Conservation (phyloP, 2,329 filamentous ascomycete genomes). For the Pseudogymnoascus sp. region DNA sequence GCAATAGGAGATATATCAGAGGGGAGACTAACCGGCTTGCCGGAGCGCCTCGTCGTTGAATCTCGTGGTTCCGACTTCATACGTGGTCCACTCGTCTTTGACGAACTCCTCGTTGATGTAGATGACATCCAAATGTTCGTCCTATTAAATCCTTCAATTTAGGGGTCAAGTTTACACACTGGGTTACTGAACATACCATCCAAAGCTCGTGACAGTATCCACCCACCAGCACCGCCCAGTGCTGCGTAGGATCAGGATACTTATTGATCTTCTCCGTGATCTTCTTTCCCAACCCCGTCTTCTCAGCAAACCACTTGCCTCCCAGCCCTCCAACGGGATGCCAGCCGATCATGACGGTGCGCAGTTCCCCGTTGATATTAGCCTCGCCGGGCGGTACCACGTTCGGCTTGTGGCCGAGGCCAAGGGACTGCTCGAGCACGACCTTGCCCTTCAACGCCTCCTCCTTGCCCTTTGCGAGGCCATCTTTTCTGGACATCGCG, state of each 20-base stretch:
- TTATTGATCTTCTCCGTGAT: slow-evolving; percentile 48
- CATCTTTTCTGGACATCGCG: background rate
- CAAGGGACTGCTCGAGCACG: slow-evolving; percentile 37
- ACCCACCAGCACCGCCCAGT: slow-evolving; percentile 52
- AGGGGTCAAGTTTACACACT: background rate
- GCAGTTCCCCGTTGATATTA: slow-evolving; percentile 30
- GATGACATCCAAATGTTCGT: slow-evolving; percentile 49
- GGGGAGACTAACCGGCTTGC: slow-evolving; percentile 36
- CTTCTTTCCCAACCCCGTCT: slow-evolving; percentile 47
- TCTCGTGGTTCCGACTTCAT: slow-evolving; percentile 43
- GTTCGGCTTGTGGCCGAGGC: slow-evolving; percentile 39
- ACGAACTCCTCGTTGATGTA: slow-evolving; percentile 46
- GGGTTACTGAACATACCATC: slow-evolving; percentile 39
- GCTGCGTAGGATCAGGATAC: slow-evolving; percentile 53
- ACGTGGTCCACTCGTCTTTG: slow-evolving; percentile 43
- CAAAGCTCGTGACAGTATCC: slow-evolving; percentile 51
- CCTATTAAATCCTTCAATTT: slow-evolving; percentile 25
- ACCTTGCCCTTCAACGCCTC: slow-evolving; percentile 35
- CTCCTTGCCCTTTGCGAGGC: slow-evolving; percentile 17
- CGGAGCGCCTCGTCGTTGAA: slow-evolving; percentile 49
- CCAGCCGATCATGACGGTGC: slow-evolving; percentile 49
- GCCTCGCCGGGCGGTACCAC: slow-evolving; percentile 36
- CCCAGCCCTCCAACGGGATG: slow-evolving; percentile 50
- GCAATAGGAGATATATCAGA: background rate
- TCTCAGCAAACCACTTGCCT: slow-evolving; percentile 52